These are phyloP conservation scores for Aspergillus incahuasiensis DNA, from an alignment of 495 filamentous ascomycete species.

Conservation along the genomic window DNA sequence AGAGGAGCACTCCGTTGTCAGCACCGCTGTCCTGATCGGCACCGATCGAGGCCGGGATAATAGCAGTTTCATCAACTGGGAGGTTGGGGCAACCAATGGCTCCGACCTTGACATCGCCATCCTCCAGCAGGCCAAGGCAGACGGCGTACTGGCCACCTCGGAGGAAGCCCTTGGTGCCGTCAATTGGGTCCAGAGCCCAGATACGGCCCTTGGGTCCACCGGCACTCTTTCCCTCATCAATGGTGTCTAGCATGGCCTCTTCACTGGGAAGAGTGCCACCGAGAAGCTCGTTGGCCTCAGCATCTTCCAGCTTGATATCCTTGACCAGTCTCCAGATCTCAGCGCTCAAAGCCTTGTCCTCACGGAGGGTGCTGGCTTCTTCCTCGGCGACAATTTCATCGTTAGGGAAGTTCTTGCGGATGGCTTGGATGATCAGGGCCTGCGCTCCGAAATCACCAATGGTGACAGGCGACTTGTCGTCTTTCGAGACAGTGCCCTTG, in stretches of 20 bases:
- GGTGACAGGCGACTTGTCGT: slow-evolving; percentile 93
- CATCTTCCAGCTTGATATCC: slow-evolving; percentile 65
- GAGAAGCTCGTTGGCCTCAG: slow-evolving; percentile 56
- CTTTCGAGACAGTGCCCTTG: slow-evolving; percentile 90
- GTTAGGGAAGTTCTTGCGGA: slow-evolving; percentile 80
- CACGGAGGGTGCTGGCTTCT: slow-evolving; percentile 72
- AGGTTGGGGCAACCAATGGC: slow-evolving; percentile 94
- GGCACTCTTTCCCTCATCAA: slow-evolving; percentile 75
- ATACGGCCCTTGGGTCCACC: slow-evolving; percentile 80
- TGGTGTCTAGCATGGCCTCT: slow-evolving; percentile 76
- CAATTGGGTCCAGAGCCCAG: slow-evolving; percentile 96
- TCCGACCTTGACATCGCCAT: slow-evolving; percentile 92
- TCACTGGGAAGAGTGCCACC: slow-evolving; percentile 67
- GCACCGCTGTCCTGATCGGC: slow-evolving; percentile 60
- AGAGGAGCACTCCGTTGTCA: slow-evolving; percentile 77
- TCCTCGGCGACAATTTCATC: slow-evolving; percentile 95
- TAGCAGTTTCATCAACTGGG: slow-evolving; percentile 70
- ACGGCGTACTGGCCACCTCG: slow-evolving; percentile 98
- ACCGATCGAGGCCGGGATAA: slow-evolving; percentile 62
- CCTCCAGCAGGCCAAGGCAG: slow-evolving; percentile 83
- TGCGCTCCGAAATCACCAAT: slow-evolving; percentile 98
- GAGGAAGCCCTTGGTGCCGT: slow-evolving; percentile 95
- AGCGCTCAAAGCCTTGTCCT: slow-evolving; percentile 58
- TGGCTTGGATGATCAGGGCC: slow-evolving; percentile 87
- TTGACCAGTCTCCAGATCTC: slow-evolving; percentile 82